Percentiles rank a stretch among this genome's conserved stretches.
phyloP scores from a whole-genome alignment of 345 rosid genomes.

The Mangifera indica region DNA sequence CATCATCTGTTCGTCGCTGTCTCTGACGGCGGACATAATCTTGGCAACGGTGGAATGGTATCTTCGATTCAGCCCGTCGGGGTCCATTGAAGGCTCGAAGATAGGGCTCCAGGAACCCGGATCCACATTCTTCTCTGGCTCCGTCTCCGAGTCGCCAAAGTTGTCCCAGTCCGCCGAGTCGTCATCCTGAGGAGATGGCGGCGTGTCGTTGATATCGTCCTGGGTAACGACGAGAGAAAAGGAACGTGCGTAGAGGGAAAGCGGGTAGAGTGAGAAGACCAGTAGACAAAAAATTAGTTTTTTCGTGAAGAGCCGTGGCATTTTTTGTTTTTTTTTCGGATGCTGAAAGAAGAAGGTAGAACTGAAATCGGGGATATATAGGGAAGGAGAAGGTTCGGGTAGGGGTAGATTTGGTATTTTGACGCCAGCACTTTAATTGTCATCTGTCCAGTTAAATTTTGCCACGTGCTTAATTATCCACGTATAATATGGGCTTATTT shows the following conservation, averaged over 20 bases:
- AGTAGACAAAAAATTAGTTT: conserved; percentile 36
- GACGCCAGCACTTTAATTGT: conserved; percentile 7
- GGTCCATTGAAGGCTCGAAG: conserved; percentile 65
- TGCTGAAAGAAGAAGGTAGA: not conserved
- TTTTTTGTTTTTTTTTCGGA: conserved; percentile 1
- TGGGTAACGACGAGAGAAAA: conserved; percentile 70
- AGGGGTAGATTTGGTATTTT: conserved; percentile 15
- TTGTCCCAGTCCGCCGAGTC: conserved; percentile 70
- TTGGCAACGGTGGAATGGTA: conserved; percentile 59
- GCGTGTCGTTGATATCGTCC: conserved; percentile 76
- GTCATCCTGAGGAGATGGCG: conserved; percentile 38
- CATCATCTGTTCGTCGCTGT: conserved; percentile 57
- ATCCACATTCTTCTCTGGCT: conserved; percentile 75
- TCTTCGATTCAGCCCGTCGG: conserved; percentile 31
- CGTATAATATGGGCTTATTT: no score
- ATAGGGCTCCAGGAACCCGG: conserved; percentile 94
- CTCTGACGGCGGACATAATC: conserved; percentile 51
- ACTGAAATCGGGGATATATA: not conserved
- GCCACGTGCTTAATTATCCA: conserved; percentile 6
- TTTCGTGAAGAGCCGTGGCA: conserved; percentile 18
- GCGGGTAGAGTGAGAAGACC: conserved; percentile 26
- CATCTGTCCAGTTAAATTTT: conserved; percentile 6
- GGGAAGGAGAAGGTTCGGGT: not conserved
- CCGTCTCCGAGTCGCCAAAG: conserved; percentile 64
- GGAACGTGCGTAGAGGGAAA: conserved; percentile 59